Evolutionary conservation across 2,329 filamentous ascomycete genomes (phyloP).

Genomic region (Hypoxylon sp.): DNA sequence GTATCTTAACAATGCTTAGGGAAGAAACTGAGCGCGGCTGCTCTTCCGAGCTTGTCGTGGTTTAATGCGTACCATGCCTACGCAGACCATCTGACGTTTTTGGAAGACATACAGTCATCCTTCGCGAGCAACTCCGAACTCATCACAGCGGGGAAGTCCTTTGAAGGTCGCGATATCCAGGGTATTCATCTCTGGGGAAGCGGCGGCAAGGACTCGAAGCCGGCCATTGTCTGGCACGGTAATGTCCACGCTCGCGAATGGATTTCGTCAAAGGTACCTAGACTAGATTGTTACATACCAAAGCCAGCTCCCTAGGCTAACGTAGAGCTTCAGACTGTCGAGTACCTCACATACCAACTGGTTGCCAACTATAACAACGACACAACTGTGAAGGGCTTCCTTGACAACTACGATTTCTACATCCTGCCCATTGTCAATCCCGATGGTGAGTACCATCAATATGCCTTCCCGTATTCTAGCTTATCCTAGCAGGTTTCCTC

Average conservation of each 20-base stretch:
- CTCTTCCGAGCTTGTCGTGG: conserved; percentile 61
- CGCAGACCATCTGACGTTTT: conserved; percentile 65
- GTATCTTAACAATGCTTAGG: conserved; percentile 27
- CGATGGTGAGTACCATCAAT: conserved; percentile 58
- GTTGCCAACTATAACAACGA: conserved; percentile 62
- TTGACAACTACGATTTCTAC: conserved; percentile 73
- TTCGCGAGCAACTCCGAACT: conserved; percentile 66
- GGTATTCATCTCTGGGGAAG: conserved; percentile 71
- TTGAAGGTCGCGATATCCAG: conserved; percentile 68
- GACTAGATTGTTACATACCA: background rate
- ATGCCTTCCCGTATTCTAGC: background rate
- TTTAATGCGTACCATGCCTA: conserved; percentile 70
- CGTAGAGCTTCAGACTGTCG: conserved; percentile 53
- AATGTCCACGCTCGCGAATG: conserved; percentile 57
- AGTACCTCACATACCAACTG: conserved; percentile 66
- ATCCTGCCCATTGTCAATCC: conserved; percentile 70
- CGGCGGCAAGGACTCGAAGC: conserved; percentile 62
- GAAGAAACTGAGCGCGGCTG: conserved; percentile 42
- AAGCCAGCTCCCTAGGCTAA: conserved; percentile 21
- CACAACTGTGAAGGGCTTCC: conserved; percentile 60
- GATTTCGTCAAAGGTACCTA: conserved; percentile 53
- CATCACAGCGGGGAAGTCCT: conserved; percentile 63
- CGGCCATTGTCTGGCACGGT: conserved; percentile 66
- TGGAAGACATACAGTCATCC: conserved; percentile 62
- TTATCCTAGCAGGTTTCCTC: conserved; percentile 61